phyloP scores from a whole-genome alignment of 768 basidiomycete species.

The Leucosporidium creatinivorum region DNA sequence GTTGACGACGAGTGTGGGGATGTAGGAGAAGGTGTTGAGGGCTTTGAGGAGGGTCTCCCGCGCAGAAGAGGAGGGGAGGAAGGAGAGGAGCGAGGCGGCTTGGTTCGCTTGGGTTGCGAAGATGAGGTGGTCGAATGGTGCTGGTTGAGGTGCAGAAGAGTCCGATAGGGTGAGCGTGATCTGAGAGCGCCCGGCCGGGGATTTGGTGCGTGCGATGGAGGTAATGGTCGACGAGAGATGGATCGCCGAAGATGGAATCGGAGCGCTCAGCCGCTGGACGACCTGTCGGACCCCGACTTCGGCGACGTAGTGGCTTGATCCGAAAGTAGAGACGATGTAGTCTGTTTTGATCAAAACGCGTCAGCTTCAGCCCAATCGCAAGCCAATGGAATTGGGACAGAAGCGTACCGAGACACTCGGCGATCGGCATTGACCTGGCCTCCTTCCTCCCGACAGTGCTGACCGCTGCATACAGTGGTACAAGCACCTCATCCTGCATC shows the following conservation, averaged over 20 bases:
- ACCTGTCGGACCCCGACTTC: slow-evolving; percentile 56
- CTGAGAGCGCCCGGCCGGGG: not conserved
- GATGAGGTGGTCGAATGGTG: slow-evolving; percentile 56
- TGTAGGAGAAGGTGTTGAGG: slow-evolving; percentile 53
- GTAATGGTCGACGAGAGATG: slow-evolving; percentile 54
- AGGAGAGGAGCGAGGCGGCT: slow-evolving; percentile 50
- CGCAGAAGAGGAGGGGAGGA: slow-evolving; percentile 6
- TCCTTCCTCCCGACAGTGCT: slow-evolving; percentile 58
- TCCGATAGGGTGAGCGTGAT: not conserved
- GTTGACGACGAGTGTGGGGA: slow-evolving; percentile 51
- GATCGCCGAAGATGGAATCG: slow-evolving; percentile 47
- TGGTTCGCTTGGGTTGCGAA: slow-evolving; percentile 68
- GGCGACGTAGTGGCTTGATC: slow-evolving; percentile 63
- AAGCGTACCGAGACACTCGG: slow-evolving; percentile 58
- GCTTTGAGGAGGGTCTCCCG: slow-evolving; percentile 41
- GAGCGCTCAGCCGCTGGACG: slow-evolving; percentile 49
- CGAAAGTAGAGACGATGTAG: slow-evolving; percentile 62
- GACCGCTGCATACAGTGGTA: slow-evolving; percentile 65
- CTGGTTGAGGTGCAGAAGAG: not conserved
- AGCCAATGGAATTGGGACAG: slow-evolving; percentile 3
- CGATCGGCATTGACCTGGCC: slow-evolving; percentile 55
- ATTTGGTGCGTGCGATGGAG: slow-evolving; percentile 43
- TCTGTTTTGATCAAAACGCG: slow-evolving; percentile 43
- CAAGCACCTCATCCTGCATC: slow-evolving; percentile 50
- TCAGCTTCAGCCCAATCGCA: not conserved